phyloP scores from a whole-genome alignment of 768 basidiomycete genomes.

The Tulasnella sp. region DNA sequence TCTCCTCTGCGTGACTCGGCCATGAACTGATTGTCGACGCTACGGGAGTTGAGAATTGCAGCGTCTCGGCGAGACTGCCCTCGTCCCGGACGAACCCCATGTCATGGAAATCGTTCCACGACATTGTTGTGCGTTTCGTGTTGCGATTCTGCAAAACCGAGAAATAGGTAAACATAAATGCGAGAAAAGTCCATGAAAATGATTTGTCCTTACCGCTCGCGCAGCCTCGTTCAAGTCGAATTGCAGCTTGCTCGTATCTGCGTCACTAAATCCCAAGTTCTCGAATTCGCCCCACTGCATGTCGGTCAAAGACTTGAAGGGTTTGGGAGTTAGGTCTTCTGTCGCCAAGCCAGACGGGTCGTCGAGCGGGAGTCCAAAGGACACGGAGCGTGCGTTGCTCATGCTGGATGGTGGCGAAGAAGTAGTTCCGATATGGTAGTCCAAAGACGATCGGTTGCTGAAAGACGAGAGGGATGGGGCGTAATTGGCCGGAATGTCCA shows the following conservation, averaged over 20 bases:
- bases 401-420: not conserved
- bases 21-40: conserved; percentile 51
- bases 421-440: not conserved
- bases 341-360: not conserved
- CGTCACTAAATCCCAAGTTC: conserved; percentile 59
- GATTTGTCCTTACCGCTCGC: conserved; percentile 37
- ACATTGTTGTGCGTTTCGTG: conserved; percentile 70
- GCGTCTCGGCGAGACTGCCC: conserved; percentile 60
- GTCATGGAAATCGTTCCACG: conserved; percentile 82
- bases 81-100: conserved; percentile 75
- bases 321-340: conserved; percentile 27
- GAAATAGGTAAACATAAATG: not conserved
- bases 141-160: conserved; percentile 38
- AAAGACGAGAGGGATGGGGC: conserved; percentile 7
- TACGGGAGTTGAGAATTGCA: conserved; percentile 60
- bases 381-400: not conserved
- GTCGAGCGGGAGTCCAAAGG: conserved; percentile 3
- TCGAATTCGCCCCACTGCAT: conserved; percentile 91
- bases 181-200: not conserved
- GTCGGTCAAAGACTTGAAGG: conserved; percentile 72
- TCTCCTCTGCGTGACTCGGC: conserved; percentile 62
- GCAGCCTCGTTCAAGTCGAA: conserved; percentile 92
- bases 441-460: not conserved
- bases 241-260: conserved; percentile 59
- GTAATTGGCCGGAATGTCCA: conserved; percentile 44